phyloP scores from a whole-genome alignment of 2,329 filamentous ascomycete species.

The Phialophora tarda region DNA sequence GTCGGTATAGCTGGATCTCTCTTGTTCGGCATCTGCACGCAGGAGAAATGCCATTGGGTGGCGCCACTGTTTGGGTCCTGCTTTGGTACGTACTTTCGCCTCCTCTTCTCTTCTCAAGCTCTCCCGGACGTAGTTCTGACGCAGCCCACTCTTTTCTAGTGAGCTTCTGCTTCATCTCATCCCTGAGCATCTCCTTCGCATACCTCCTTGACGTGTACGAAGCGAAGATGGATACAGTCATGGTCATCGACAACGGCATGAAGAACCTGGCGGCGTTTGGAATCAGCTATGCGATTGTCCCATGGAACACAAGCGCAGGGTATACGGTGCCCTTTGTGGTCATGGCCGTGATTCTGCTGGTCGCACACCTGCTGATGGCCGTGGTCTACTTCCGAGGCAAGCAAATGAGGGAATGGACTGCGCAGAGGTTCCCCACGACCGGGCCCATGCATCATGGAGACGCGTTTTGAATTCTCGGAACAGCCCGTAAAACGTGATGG shows the following conservation, averaged over 20 bases:
- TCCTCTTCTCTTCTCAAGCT: background rate
- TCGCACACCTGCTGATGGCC: slow-evolving; percentile 26
- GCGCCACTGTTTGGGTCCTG: slow-evolving; percentile 23
- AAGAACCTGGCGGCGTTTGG: slow-evolving; percentile 29
- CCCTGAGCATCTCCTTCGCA: slow-evolving; percentile 25
- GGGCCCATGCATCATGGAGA: slow-evolving; percentile 19
- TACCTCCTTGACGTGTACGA: slow-evolving; percentile 29
- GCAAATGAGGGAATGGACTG: slow-evolving; percentile 20
- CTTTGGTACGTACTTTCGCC: slow-evolving; percentile 17
- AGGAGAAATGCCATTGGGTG: slow-evolving; percentile 27
- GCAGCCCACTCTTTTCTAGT: slow-evolving; percentile 5
- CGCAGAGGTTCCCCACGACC: slow-evolving; percentile 11
- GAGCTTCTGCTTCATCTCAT: slow-evolving; percentile 25
- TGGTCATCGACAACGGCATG: slow-evolving; percentile 30
- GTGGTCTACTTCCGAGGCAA: slow-evolving; percentile 22
- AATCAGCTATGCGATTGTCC: slow-evolving; percentile 29
- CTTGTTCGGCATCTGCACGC: slow-evolving; percentile 27
- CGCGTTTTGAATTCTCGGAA: slow-evolving; percentile 12
- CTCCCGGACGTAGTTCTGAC: background rate
- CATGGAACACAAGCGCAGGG: slow-evolving; percentile 27
- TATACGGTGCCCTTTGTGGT: slow-evolving; percentile 27
- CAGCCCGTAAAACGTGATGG: background rate
- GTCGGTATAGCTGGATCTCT: slow-evolving; percentile 23
- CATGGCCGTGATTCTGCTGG: slow-evolving; percentile 24
- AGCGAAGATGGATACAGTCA: slow-evolving; percentile 26